These are phyloP conservation scores for Lactarius tabidus DNA, from an alignment of 768 basidiomycete genomes.

Conservation along the genomic window DNA sequence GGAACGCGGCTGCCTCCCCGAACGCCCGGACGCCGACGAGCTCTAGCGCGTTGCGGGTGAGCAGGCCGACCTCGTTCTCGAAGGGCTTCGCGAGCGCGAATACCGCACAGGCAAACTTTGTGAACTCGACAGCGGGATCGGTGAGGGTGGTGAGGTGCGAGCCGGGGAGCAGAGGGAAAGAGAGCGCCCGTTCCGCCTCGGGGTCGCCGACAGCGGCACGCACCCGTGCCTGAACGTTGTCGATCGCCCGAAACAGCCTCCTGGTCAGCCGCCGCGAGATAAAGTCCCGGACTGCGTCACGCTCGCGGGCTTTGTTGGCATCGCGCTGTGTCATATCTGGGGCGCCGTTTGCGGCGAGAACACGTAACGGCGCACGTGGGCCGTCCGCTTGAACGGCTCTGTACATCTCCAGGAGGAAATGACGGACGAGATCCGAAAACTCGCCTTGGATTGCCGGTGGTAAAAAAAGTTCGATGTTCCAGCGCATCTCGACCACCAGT, in stretches of 20 bases:
- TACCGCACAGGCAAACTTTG: constrained; percentile 83
- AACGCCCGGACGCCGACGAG: constrained; percentile 85
- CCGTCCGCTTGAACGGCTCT: constrained; percentile 62
- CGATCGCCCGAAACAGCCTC: constrained; percentile 67
- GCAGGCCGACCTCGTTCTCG: constrained; percentile 78
- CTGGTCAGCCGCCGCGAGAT: constrained; percentile 78
- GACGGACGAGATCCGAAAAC: constrained; percentile 68
- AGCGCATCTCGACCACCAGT: constrained; percentile 74
- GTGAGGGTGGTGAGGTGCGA: constrained; percentile 70
- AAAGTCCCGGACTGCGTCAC: constrained; percentile 66
- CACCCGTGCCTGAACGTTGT: constrained; percentile 56
- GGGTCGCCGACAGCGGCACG: constrained; percentile 56
- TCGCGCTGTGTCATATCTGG: constrained; percentile 66
- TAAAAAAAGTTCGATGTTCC: constrained; percentile 91
- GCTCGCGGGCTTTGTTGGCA: constrained; percentile 62
- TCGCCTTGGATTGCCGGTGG: constrained; percentile 77
- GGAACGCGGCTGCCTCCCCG: constrained; percentile 77
- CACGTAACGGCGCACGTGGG: constrained; percentile 65
- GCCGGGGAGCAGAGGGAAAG: constrained; percentile 86
- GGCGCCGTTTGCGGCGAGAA: constrained; percentile 62
- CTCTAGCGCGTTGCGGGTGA: constrained; percentile 88
- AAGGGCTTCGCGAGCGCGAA: constrained; percentile 78
- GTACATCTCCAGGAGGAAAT: constrained; percentile 84
- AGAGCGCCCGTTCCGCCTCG: constrained; percentile 51
- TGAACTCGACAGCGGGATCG: constrained; percentile 82